Evolutionary conservation across 140 eudicot species (phyloP).

Genomic region (Bidens hawaiensis): DNA sequence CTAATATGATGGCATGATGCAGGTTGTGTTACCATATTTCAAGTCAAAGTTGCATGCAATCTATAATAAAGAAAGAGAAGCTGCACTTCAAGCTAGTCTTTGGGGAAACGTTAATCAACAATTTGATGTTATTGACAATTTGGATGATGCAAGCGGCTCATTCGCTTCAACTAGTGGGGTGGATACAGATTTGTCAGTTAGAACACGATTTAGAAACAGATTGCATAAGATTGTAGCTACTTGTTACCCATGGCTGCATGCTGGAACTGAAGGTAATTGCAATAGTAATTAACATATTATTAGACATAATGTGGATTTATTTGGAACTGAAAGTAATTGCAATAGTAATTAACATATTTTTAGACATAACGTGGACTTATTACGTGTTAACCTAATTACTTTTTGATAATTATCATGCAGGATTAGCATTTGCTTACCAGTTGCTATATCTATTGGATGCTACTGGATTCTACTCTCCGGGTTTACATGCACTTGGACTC

Average conservation of each 20-base stretch:
- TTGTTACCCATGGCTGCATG: constrained; percentile 97
- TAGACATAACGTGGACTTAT: too few species aligned
- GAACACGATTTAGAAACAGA: constrained; percentile 50
- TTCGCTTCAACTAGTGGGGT: constrained; percentile 52
- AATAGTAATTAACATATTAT: too few species aligned
- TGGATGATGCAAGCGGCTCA: constrained; percentile 43
- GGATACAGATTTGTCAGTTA: constrained; percentile 40
- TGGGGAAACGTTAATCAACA: constrained; percentile 85
- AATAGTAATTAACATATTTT: too few species aligned
- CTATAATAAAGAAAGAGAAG: constrained; percentile 89
- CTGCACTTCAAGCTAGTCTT: constrained; percentile 94
- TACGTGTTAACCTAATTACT: constrained; percentile 4
- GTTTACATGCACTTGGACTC: constrained; percentile 86
- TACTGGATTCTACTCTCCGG: constrained; percentile 92
- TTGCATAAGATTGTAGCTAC: constrained; percentile 61
- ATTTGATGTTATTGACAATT: constrained; percentile 46
- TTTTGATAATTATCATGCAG: constrained; percentile 39
- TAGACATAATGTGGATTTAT: too few species aligned
- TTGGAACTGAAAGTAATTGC: too few species aligned
- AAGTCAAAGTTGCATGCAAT: constrained; percentile 87
- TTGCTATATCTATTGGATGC: constrained; percentile 93
- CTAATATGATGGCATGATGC: constrained; percentile 21
- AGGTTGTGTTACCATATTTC: constrained; percentile 91
- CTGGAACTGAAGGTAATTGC: constrained; percentile 84
- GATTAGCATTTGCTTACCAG: constrained; percentile 94